A percentile compares a stretch with the other conserved stretches of the same genome.
phyloP scores from a whole-genome alignment of 1,284 basidiomycete genomes.

The Phellinidium pouzarii region DNA sequence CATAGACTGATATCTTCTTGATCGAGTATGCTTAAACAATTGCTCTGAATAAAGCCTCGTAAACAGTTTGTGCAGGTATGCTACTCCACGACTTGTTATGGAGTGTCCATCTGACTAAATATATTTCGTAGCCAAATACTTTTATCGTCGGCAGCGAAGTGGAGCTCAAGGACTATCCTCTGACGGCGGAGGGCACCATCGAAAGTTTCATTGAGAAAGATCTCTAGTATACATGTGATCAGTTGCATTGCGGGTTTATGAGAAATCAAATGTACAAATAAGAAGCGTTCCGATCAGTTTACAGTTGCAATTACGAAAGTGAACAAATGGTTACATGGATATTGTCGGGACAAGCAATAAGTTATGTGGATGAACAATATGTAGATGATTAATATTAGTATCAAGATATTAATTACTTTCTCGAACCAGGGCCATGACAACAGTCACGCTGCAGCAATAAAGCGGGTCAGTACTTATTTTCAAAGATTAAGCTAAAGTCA shows the following conservation, averaged over 20 bases:
- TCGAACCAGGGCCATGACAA: conserved; percentile 51
- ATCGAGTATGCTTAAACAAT: conserved; percentile 7
- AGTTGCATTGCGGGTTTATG: background rate
- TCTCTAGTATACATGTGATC: conserved; percentile 32
- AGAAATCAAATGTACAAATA: background rate
- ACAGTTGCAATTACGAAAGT: background rate
- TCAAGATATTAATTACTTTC: conserved; percentile 37
- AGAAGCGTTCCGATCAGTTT: too few species aligned
- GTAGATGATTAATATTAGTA: background rate
- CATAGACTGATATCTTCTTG: background rate
- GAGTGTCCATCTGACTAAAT: background rate
- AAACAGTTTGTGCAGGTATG: conserved; percentile 62
- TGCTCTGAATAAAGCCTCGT: conserved; percentile 46
- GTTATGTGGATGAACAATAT: background rate
- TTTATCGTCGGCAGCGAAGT: conserved; percentile 59
- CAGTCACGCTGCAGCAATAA: conserved; percentile 41
- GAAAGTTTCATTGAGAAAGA: conserved; percentile 74
- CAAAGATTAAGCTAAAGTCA: background rate
- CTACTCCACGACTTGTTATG: background rate
- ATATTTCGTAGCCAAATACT: conserved; percentile 56
- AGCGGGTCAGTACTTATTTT: conserved; percentile 9
- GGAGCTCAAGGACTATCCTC: conserved; percentile 69
- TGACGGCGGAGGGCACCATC: conserved; percentile 64
- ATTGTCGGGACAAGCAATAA: background rate
- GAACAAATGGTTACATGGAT: background rate